Base-by-base conservation (phyloP, 2,329 filamentous ascomycete species). In the Aspergillus fumigatiaffinis region DNA sequence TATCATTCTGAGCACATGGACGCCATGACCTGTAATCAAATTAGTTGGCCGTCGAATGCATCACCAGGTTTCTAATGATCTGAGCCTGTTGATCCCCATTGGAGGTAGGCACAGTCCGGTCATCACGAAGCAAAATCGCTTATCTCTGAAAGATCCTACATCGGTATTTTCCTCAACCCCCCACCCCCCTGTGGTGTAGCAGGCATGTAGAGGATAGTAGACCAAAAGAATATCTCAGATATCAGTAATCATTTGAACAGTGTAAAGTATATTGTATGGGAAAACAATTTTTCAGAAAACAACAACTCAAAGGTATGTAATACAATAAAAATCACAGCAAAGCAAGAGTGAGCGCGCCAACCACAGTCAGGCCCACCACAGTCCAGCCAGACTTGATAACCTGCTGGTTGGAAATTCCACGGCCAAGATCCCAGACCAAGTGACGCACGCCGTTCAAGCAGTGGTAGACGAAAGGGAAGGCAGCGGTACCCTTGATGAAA, bases 391-490 rank as follows among this genome's bases (percentile, higher is more conserved):
- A 86, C 74, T 78, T 79, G 65, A 85, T 83, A 59, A 90, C 87
- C 68, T 82, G 77, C 74, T 82, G 77, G 71, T 90, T 90, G 67
- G 77, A 82, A 60, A 90, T 82, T 52, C 80, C 78, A 66, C 78
- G 77, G 52, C 85, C 86, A 42, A 82, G 74, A 79, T 91, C 88
- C 88, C 88, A 90, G 17, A 80, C 69, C 79, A 91, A 79, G 82
- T 90, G 87, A 70, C 88, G 83, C 21, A 90, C 38, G n/a, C 87
- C 88, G 70, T 89, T 90, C 67, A 87, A 78, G 60, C 71, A 75
- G 74, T 91, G 88, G 75, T 83, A 90, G 51, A 84, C 84, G 73
- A 91, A 89, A 3, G 86, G 87, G 62, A 85, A 74, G 17, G 86
- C 85, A 46, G 87, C 66, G 32, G 77, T 69, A 46, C 80, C 73